Conservation (phyloP, 257 asterid species). For the Primulina eburnea region DNA sequence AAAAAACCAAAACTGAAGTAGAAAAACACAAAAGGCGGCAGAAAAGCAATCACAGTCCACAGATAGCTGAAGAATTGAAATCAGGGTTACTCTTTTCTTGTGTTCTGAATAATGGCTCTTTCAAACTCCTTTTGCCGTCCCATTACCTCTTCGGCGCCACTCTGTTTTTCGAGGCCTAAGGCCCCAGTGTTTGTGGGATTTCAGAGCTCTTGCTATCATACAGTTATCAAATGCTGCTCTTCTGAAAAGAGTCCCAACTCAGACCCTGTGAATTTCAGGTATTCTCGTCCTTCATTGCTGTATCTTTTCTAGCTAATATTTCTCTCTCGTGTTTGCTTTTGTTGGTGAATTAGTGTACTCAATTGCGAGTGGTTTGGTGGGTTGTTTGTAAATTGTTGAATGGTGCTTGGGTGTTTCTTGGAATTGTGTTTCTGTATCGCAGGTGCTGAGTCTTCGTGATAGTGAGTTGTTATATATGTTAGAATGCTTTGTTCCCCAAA, state of each 20-base stretch:
- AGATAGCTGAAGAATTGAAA: neutral
- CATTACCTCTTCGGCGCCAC: slow-evolving; percentile 40
- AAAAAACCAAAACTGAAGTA: neutral
- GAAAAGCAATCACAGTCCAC: neutral
- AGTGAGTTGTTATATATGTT: neutral
- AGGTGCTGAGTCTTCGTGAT: neutral
- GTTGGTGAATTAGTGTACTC: neutral
- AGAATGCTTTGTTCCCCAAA: neutral
- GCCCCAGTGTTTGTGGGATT: slow-evolving; percentile 29
- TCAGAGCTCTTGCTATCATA: slow-evolving; percentile 31
- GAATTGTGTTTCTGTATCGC: neutral
- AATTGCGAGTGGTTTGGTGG: slow-evolving; percentile 7
- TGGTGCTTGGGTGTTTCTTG: slow-evolving; percentile 19
- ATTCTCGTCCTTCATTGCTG: neutral
- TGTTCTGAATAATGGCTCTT: slow-evolving; percentile 38
- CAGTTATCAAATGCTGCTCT: slow-evolving; percentile 45
- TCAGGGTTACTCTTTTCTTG: neutral
- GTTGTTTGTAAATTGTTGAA: slow-evolving; percentile 1
- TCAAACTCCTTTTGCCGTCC: slow-evolving; percentile 41
- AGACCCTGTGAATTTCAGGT: slow-evolving; percentile 57
- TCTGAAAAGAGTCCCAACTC: slow-evolving; percentile 42
- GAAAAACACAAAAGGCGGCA: neutral
- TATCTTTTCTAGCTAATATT: neutral
- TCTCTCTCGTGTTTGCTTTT: neutral
- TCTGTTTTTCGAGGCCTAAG: slow-evolving; percentile 37